Evolutionary conservation across 2,329 filamentous ascomycete species (phyloP), one percentile per base, ranked within the genome.

Genomic region (Beauveria caledonica): DNA sequence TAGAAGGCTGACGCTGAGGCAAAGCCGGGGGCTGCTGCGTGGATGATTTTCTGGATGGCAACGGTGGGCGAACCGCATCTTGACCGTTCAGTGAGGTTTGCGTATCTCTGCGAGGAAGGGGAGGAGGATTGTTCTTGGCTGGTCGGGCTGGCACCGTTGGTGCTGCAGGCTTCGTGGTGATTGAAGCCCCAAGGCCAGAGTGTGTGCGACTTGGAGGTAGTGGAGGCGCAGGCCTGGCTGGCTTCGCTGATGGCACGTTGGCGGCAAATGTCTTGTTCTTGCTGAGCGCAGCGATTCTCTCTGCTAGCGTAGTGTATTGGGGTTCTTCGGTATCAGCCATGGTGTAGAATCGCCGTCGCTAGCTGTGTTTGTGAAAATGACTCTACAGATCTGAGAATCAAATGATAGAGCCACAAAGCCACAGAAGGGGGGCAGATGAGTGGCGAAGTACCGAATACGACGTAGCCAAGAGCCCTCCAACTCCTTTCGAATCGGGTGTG

Each of bases 261-360:
- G 74, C 72, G 15, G 73, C 67, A 61, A 86, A 83, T 74, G 81
- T 82, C 71, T 83, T 82, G 70, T 86, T 80, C 67, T 76, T 74
- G 65, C 86, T 86, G 64, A 87, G 77, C 33, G 85, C 85, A 10
- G 84, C 84, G 63, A 87, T 87, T 57, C 85, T 78, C 70, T 86
- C 83, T 5, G 82, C 79, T 27, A 87, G 77, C 8, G 80, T 80
- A 62, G 76, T 84, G 70, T 84, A 86, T 63, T 80, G 80, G 44
- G 83, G 83, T 68, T 86, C 84, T 66, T 86, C 82, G 49, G 78
- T 75, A 57, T 87, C 84, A 8, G 82, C 77, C 85, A 87, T 87
- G 62, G 55, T 64, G 45, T 19, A 21, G 3, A n/a, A 39, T 42
- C 19, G 15, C 23, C 3, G 8, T 33, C 13, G 23, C 8, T 17